Percentiles rank a stretch among this genome's conserved stretches.
Evolutionary conservation across 192 early-diverging fungal genomes (phyloP).

Genomic region (Backusella psychrophila): DNA sequence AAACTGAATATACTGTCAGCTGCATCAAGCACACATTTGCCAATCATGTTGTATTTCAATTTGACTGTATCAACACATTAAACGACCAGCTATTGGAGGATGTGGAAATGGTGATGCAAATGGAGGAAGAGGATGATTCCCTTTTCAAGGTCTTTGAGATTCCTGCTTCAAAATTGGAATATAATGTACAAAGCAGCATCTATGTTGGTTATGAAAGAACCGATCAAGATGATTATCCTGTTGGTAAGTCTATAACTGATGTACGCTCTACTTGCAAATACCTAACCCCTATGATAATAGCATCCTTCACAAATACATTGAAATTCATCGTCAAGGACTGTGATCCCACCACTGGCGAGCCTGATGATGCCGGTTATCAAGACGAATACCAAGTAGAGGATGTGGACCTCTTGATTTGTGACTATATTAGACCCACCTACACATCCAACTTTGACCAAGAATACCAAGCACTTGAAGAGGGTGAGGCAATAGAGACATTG

Average conservation of each 20-base stretch:
- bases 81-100: slow-evolving; percentile 92
- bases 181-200: slow-evolving; percentile 69
- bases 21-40: slow-evolving; percentile 94
- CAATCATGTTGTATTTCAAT: slow-evolving; percentile 93
- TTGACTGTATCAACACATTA: slow-evolving; percentile 92
- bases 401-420: slow-evolving; percentile 76
- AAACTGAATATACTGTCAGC: slow-evolving; percentile 93
- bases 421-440: slow-evolving; percentile 90
- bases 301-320: slow-evolving; percentile 82
- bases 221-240: slow-evolving; percentile 53
- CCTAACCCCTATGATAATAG: slow-evolving; percentile 28
- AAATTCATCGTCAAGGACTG: slow-evolving; percentile 93
- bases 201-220: slow-evolving; percentile 86
- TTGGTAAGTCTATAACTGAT: slow-evolving; percentile 41
- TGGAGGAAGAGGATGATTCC: slow-evolving; percentile 58
- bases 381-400: slow-evolving; percentile 95
- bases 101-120: slow-evolving; percentile 78
- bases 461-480: slow-evolving; percentile 76
- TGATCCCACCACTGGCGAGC: slow-evolving; percentile 90
- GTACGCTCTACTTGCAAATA: neutral
- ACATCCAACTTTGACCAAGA: slow-evolving; percentile 71
- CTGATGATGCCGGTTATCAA: slow-evolving; percentile 91
- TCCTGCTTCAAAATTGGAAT: slow-evolving; percentile 72
- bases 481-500: slow-evolving; percentile 86
- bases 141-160: slow-evolving; percentile 69